These are phyloP conservation scores for Piper longum DNA, from an alignment of 164 flowering plant genomes.

Conservation along the genomic window DNA sequence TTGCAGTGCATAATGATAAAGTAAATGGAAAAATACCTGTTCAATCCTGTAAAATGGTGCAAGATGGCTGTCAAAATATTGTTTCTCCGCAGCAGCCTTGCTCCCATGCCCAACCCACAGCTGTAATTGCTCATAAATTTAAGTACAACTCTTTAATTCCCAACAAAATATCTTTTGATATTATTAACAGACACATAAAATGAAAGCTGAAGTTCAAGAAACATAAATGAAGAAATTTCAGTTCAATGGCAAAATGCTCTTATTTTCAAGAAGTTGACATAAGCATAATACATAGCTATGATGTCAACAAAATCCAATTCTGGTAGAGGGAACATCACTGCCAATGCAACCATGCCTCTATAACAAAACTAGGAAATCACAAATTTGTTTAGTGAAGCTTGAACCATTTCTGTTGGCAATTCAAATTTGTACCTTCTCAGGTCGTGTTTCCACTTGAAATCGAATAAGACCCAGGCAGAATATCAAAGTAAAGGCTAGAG, in stretches of 20 bases:
- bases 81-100: conserved; percentile 84
- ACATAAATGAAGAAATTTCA: not conserved
- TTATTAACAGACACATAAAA: not conserved
- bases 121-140: conserved; percentile 28
- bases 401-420: not conserved
- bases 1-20: not conserved
- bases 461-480: conserved; percentile 84
- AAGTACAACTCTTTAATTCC: not conserved
- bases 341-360: too few relatives aligned
- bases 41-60: conserved; percentile 98
- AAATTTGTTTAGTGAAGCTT: not conserved
- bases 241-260: not conserved
- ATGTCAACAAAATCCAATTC: not conserved
- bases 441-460: conserved; percentile 89
- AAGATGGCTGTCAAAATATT: conserved; percentile 79
- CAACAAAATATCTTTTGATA: not conserved
- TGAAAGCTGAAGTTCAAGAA: not conserved
- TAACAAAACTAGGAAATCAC: too few relatives aligned
- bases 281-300: not conserved
- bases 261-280: not conserved
- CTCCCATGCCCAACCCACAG: conserved; percentile 99
- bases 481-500: conserved; percentile 55
- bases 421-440: conserved; percentile 63
- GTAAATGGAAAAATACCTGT: conserved; percentile 35
- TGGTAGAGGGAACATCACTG: not conserved